phyloP scores from a whole-genome alignment of 352 stramenopile species.

The Globisporangium spiculum region DNA sequence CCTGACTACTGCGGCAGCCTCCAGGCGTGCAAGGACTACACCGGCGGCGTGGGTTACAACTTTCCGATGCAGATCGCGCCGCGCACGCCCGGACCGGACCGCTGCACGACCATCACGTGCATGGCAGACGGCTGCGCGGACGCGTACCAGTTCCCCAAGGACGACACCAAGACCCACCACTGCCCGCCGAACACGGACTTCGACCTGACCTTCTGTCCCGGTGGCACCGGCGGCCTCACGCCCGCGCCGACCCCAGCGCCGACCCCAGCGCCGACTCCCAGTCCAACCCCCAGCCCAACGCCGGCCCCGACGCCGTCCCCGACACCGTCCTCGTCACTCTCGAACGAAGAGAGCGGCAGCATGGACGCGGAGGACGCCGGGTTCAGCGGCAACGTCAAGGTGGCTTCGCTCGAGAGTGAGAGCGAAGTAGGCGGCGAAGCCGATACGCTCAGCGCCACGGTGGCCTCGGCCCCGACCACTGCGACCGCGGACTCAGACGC shows the following conservation, averaged over 20 bases:
- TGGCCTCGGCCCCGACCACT: neutral
- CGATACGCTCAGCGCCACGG: neutral
- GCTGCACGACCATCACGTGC: constrained; percentile 48
- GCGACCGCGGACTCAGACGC: constrained; percentile 2
- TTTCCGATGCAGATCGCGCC: constrained; percentile 62
- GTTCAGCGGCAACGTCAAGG: constrained; percentile 11
- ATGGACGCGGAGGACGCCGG: constrained; percentile 7
- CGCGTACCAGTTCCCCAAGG: constrained; percentile 65
- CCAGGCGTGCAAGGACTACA: constrained; percentile 45
- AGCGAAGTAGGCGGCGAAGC: constrained; percentile 12
- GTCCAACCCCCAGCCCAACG: constrained; percentile 23
- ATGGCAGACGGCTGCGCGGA: constrained; percentile 48
- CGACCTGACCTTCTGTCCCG: constrained; percentile 57
- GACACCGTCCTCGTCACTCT: constrained; percentile 23
- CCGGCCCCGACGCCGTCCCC: constrained; percentile 31
- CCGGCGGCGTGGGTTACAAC: constrained; percentile 61
- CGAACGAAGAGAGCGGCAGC: constrained; percentile 14
- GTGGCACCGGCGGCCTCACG: constrained; percentile 31
- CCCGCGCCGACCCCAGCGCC: constrained; percentile 30
- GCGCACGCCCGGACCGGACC: constrained; percentile 26
- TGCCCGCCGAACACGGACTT: constrained; percentile 41
- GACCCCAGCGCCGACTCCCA: constrained; percentile 25
- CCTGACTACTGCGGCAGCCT: constrained; percentile 50
- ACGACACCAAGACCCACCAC: constrained; percentile 65
- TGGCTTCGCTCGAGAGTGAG: constrained; percentile 13